Conservation (phyloP, 768 basidiomycete species). For the Hericium coralloides region DNA sequence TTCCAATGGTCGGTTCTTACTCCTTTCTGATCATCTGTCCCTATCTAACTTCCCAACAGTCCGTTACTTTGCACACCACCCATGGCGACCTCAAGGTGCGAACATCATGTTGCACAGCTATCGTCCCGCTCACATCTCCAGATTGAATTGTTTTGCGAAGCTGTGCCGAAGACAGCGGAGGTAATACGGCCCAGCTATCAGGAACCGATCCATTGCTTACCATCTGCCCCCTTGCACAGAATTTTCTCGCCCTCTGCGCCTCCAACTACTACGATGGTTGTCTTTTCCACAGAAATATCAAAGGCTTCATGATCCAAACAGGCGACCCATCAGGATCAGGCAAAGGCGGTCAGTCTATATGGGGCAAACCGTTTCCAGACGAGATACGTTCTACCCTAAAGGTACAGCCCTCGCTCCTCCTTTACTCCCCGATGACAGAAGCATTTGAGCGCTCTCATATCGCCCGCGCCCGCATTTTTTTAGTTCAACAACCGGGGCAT, state of each 20-base stretch:
- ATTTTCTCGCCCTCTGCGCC: slow-evolving; percentile 91
- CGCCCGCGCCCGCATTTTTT: background rate
- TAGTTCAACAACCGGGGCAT: slow-evolving; percentile 94
- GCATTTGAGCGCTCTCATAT: background rate
- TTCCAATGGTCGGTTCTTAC: slow-evolving; percentile 4
- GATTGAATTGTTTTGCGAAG: slow-evolving; percentile 97
- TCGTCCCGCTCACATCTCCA: slow-evolving; percentile 23
- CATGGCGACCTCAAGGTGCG: slow-evolving; percentile 89
- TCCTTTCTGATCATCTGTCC: background rate
- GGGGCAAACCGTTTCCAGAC: slow-evolving; percentile 87
- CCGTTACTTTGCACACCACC: slow-evolving; percentile 91
- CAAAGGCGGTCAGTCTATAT: slow-evolving; percentile 95
- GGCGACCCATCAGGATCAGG: slow-evolving; percentile 87
- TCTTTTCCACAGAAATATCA: slow-evolving; percentile 92
- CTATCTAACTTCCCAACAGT: slow-evolving; percentile 36
- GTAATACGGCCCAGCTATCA: slow-evolving; percentile 29
- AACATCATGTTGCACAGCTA: background rate
- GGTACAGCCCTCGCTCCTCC: slow-evolving; percentile 32
- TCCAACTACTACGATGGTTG: slow-evolving; percentile 79
- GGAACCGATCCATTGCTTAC: background rate
- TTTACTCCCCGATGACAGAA: slow-evolving; percentile 5
- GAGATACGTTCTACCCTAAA: slow-evolving; percentile 93
- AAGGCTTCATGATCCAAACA: slow-evolving; percentile 92
- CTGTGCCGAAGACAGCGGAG: slow-evolving; percentile 92
- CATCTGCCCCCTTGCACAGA: slow-evolving; percentile 38